A percentile compares a stretch with the other conserved stretches of the same genome.
These are phyloP conservation scores for Colletotrichum sublineola DNA, from an alignment of 2,329 filamentous ascomycete species.

Conservation along the genomic window DNA sequence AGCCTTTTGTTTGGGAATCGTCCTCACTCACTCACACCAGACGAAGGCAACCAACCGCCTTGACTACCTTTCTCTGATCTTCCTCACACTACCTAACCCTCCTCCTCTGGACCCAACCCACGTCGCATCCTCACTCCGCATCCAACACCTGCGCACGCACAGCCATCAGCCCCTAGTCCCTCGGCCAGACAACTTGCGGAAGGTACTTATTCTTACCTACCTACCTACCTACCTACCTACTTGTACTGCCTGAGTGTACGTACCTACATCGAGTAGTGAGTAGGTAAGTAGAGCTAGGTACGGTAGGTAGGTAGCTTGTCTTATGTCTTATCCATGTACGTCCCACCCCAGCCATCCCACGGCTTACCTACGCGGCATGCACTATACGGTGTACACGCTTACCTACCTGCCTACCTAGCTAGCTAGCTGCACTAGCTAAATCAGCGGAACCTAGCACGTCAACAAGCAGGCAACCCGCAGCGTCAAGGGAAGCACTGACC, in stretches of 20 bases:
- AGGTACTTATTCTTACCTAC: slow-evolving; percentile 1
- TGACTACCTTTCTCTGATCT: neutral
- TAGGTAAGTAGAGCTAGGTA: too few species aligned
- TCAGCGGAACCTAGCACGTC: neutral
- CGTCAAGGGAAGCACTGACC: slow-evolving; percentile 17
- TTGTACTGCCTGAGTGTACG: too few species aligned
- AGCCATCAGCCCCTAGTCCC: neutral
- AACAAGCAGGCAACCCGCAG: slow-evolving; percentile 8
- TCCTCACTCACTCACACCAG: slow-evolving; percentile 23
- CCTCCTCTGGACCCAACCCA: neutral
- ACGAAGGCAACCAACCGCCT: slow-evolving; percentile 3
- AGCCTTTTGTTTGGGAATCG: slow-evolving; percentile 25
- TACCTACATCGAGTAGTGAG: too few species aligned
- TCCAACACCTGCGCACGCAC: neutral
- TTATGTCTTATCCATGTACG: slow-evolving; percentile 2
- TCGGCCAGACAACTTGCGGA: neutral
- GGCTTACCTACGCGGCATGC: neutral
- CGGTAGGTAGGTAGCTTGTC: neutral
- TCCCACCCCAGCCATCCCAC: neutral
- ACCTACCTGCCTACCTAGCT: neutral
- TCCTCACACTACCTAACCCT: neutral
- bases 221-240: neutral
- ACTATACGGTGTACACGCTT: neutral
- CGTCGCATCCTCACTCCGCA: neutral
- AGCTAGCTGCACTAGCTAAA: neutral